A percentile compares a stretch with the other conserved stretches of the same genome.
Conservation (phyloP, 768 basidiomycete species). For the Leucocoprinus sp. region DNA sequence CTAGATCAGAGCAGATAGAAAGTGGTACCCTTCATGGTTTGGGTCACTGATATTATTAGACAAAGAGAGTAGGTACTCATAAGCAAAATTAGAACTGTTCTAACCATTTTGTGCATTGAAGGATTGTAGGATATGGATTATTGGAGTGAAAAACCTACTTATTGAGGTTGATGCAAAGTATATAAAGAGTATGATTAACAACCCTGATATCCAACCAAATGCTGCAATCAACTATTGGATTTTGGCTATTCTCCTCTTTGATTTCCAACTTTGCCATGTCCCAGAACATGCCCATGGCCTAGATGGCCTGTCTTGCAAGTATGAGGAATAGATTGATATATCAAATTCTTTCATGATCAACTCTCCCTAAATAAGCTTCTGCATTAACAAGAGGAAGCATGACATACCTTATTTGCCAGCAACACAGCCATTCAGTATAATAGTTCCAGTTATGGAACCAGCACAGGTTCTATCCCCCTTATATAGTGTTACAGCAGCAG, state of each 20-base stretch:
- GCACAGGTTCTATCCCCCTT: too few species aligned
- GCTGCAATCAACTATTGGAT: slow-evolving; percentile 24
- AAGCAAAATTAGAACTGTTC: slow-evolving; percentile 28
- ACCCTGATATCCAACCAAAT: slow-evolving; percentile 25
- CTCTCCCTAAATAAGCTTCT: not conserved
- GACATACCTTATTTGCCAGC: not conserved
- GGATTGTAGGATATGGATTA: slow-evolving; percentile 15
- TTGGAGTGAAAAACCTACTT: slow-evolving; percentile 18
- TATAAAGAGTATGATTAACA: slow-evolving; percentile 24
- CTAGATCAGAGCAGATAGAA: slow-evolving; percentile 11
- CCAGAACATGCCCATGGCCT: slow-evolving; percentile 13
- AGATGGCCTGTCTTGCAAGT: slow-evolving; percentile 17
- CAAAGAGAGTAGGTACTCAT: slow-evolving; percentile 18
- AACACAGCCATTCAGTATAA: too few species aligned
- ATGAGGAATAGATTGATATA: slow-evolving; percentile 19
- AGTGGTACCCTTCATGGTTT: slow-evolving; percentile 14
- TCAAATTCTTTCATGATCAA: not conserved
- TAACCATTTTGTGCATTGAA: slow-evolving; percentile 20
- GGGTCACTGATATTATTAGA: slow-evolving; percentile 17
- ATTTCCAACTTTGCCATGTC: slow-evolving; percentile 20
- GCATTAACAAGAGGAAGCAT: too few species aligned
- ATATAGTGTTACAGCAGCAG: too few species aligned
- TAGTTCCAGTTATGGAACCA: too few species aligned
- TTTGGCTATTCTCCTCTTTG: slow-evolving; percentile 19
- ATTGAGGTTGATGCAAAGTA: slow-evolving; percentile 26